Conservation (phyloP, 176 grass and related monocot genomes). For the Oryza meyeriana region DNA sequence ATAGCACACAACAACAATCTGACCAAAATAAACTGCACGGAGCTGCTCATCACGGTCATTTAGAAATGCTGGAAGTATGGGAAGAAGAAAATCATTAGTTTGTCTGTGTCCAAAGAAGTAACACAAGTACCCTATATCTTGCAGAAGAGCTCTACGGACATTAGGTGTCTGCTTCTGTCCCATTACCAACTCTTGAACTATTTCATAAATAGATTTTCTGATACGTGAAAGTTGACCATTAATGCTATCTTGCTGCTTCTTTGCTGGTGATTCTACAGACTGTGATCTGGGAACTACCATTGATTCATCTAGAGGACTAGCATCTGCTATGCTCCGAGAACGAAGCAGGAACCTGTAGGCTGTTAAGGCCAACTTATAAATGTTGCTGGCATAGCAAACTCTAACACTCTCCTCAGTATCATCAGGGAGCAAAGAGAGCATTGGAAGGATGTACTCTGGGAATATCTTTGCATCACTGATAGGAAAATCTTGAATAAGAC, state of each 20-base stretch:
- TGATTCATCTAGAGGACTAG: conserved; percentile 50
- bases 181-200: conserved; percentile 96
- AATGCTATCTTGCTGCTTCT: conserved; percentile 39
- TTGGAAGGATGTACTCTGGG: conserved; percentile 95
- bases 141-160: conserved; percentile 87
- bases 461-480: conserved; percentile 98
- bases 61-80: conserved; percentile 93
- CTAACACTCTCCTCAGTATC: conserved; percentile 97
- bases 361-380: conserved; percentile 92
- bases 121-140: conserved; percentile 82
- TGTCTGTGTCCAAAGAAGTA: conserved; percentile 95
- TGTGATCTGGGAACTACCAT: conserved; percentile 28
- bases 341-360: conserved; percentile 82
- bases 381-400: conserved; percentile 96
- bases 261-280: conserved; percentile 41
- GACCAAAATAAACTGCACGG: conserved; percentile 79
- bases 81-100: conserved; percentile 94
- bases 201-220: conserved; percentile 83
- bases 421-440: conserved; percentile 95
- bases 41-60: conserved; percentile 93
- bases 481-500: conserved; percentile 88
- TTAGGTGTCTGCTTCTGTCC: conserved; percentile 82
- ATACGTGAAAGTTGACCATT: conserved; percentile 55
- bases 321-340: conserved; percentile 49
- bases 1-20: conserved; percentile 88